A percentile compares a stretch with the other conserved stretches of the same genome.
Evolutionary conservation across 1,284 basidiomycete species (phyloP).

Genomic region (Ganoderma lucidum): DNA sequence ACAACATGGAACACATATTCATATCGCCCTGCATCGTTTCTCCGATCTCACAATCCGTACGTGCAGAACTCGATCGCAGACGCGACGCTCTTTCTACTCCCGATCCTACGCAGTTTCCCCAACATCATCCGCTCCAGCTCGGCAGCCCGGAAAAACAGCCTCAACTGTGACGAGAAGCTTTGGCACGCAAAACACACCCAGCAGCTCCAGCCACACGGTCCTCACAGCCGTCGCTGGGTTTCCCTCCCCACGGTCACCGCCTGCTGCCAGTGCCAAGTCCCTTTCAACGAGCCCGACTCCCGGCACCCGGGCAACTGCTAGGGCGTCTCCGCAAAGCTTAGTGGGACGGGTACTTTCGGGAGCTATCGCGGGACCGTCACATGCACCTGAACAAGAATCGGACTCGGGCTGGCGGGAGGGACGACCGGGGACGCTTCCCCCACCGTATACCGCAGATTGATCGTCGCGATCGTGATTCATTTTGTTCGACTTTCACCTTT

Average conservation of each 20-base stretch:
- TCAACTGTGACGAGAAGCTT: neutral
- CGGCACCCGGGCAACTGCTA: too few species aligned
- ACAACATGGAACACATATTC: neutral
- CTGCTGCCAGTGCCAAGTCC: neutral
- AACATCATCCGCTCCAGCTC: neutral
- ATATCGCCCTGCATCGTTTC: neutral
- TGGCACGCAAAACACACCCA: neutral
- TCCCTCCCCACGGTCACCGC: neutral
- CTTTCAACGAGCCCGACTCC: neutral
- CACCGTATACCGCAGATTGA: neutral
- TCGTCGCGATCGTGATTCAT: neutral
- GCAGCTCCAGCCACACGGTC: conserved; percentile 4
- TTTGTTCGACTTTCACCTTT: neutral
- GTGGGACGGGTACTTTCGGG: neutral
- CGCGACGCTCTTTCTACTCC: neutral
- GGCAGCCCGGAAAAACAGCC: neutral
- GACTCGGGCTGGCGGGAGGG: conserved; percentile 7
- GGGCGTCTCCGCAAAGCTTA: neutral
- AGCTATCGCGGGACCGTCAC: neutral
- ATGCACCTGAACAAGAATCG: neutral
- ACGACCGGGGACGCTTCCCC: neutral
- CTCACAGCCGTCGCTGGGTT: conserved; percentile 3
- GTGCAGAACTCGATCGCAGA: neutral
- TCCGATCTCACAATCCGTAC: neutral
- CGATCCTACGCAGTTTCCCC: neutral